Base-by-base conservation (phyloP, 1,139 yeast genomes). In the Blastobotrys aristatus region DNA sequence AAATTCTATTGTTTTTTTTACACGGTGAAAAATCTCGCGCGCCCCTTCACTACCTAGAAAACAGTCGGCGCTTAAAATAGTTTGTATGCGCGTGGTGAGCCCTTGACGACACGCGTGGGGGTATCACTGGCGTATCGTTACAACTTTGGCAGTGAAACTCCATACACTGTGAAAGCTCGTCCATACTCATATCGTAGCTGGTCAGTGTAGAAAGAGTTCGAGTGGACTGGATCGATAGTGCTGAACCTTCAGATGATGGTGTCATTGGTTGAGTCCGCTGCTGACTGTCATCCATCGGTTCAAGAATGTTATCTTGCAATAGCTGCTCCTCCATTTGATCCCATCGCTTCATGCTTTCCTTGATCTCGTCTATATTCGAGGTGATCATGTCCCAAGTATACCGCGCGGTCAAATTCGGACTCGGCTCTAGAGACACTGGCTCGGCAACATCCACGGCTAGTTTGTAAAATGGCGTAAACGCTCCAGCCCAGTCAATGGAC, bases 301-400 rank as follows among this genome's bases (percentile, higher is more conserved):
- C 6, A 18, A 36, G 27, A 21, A 40, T 16, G n/a, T 29, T 32
- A 8, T 26, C 21, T 10, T 29, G 11, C n/a, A 13, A 4, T 14
- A 39, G 31, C 32, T 16, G 4, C n/a, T 39, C 42, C n/a, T 39
- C 42, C 17, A 39, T 26, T 21, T 45, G 37, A 8, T 53, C 52
- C 53, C 55, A 47, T 20, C 46, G 46, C 16, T 50, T 39, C 41
- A 56, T 50, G 10, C 55, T 51, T 7, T 50, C 44, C 20, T 47
- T 46, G 33, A 57, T 55, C 11, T 18, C 33, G 39, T 51, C 50
- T 17, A 57, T 44, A 43, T 56, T 57, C 20, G 57, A 49, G 8
- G 49, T 47, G 32, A 57, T 56, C 14, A 42, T 46, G 18, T 54
- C 59, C 61, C 61, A 57, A 21, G 57, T 56, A 44, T 57, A 57